phyloP scores from a whole-genome alignment of 768 basidiomycete species.

The Collybiopsis confluens region DNA sequence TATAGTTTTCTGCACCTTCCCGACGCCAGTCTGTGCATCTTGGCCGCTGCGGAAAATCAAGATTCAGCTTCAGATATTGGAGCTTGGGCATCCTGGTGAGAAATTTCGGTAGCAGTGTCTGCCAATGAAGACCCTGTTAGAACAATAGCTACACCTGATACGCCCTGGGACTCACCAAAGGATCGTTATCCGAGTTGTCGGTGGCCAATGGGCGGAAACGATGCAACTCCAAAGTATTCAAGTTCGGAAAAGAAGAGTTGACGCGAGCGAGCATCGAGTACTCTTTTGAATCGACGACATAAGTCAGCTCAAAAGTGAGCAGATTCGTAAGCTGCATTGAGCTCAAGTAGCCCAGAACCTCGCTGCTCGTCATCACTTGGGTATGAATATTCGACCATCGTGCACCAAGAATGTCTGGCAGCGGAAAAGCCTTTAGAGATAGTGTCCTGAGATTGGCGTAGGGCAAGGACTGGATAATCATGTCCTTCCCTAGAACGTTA shows the following conservation, averaged over 20 bases:
- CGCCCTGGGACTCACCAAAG: constrained; percentile 5
- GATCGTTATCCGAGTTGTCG: constrained; percentile 1
- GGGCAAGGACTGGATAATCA: neutral
- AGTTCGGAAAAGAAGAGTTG: neutral
- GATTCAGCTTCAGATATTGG: neutral
- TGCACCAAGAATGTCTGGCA: neutral
- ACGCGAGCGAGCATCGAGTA: neutral
- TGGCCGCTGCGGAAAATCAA: constrained; percentile 5
- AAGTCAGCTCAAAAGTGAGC: neutral
- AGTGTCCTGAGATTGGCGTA: neutral
- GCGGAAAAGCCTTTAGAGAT: neutral
- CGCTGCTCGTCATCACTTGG: neutral
- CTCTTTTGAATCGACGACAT: neutral
- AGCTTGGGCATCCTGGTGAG: neutral
- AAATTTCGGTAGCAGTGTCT: neutral
- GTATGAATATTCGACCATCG: constrained; percentile 5
- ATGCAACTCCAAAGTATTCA: constrained; percentile 1
- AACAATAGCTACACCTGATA: too few relatives aligned
- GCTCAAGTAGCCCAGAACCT: neutral
- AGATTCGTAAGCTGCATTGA: neutral
- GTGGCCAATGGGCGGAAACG: constrained; percentile 3
- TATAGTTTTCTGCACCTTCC: neutral
- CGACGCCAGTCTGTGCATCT: constrained; percentile 1
- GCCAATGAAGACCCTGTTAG: too few relatives aligned
- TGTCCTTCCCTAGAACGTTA: neutral